Evolutionary conservation across 2,329 filamentous ascomycete genomes (phyloP), one percentile per base, ranked within the genome.

Genomic region (Pseudonectria buxi): DNA sequence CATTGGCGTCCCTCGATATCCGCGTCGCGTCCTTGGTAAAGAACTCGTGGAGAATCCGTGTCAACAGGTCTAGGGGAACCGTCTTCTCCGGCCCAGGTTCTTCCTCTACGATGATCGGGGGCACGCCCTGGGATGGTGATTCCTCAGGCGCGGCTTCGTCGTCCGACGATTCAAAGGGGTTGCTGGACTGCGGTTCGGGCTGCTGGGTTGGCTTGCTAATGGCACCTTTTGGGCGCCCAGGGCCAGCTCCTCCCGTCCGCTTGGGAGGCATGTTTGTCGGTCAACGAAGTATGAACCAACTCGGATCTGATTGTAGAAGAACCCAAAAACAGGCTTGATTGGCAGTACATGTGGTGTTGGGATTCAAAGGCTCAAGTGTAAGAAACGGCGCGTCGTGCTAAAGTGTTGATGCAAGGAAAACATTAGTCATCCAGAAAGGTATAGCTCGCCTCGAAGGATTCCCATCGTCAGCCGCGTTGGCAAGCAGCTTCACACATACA

Each of bases 1-100:
- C 72, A 56, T 89, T 86, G 4, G 87, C 87, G 53, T 88, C 84
- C 50, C 77, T 81, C 7, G 81, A 80, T 45, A 95, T 79, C 47
- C 82, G 72, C 15, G 83, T 89, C 37, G 74, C 72, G 32, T 83
- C 74, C 41, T 74, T 71, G 49, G 82, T 70, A 54, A 95, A 95
- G 56, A 84, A 78, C 49, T 89, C 78, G 56, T 94, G 82, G 24
- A 95, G 67, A 4, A 95, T 65, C 25, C 79, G 75, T 9, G 84
- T 83, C 27, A 95, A 63, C 1, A 96, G 69, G 28, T 86, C 79
- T 4, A 75, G 69, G 0, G 88, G 85, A 18, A 95, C 83, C 32
- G 64, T 63, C 43, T 65, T 64, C 22, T 58, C 56, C 7, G 62
- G 53, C 10, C 61, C 60, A 0, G 57, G 55, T 10, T 63, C 57